phyloP scores from a whole-genome alignment of 352 stramenopile genomes.

The Globisporangium irregulare region DNA sequence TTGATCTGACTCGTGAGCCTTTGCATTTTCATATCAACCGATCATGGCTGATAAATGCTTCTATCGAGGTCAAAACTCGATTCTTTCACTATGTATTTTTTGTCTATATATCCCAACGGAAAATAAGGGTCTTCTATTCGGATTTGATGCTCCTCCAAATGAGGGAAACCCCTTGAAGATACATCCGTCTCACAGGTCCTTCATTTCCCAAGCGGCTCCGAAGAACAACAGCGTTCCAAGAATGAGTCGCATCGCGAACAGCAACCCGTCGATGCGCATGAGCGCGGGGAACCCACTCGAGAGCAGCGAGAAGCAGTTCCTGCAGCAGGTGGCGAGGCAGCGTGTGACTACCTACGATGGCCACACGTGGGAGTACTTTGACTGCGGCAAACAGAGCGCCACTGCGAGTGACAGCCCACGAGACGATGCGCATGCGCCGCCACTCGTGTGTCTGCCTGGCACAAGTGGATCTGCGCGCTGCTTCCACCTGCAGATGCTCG shows the following conservation, averaged over 20 bases:
- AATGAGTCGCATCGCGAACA: conserved; percentile 22
- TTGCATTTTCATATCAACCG: too few species aligned
- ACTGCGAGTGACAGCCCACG: neutral
- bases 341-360: conserved; percentile 75
- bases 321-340: conserved; percentile 58
- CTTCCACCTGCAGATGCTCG: conserved; percentile 59
- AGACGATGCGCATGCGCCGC: conserved; percentile 14
- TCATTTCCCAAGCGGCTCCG: neutral
- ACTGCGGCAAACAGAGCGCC: conserved; percentile 42
- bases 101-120: too few species aligned
- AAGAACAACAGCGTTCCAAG: neutral
- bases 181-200: neutral
- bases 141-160: too few species aligned
- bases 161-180: neutral
- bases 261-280: conserved; percentile 12
- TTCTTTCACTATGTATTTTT: too few species aligned
- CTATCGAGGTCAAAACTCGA: too few species aligned
- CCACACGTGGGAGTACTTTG: conserved; percentile 77
- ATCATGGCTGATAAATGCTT: too few species aligned
- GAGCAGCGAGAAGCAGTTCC: conserved; percentile 48
- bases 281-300: conserved; percentile 15
- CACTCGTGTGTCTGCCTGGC: conserved; percentile 67
- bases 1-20: too few species aligned
- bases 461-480: conserved; percentile 44
- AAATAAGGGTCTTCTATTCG: too few species aligned